phyloP scores from a whole-genome alignment of 2,329 filamentous ascomycete species.

The Aschersonia sp. region DNA sequence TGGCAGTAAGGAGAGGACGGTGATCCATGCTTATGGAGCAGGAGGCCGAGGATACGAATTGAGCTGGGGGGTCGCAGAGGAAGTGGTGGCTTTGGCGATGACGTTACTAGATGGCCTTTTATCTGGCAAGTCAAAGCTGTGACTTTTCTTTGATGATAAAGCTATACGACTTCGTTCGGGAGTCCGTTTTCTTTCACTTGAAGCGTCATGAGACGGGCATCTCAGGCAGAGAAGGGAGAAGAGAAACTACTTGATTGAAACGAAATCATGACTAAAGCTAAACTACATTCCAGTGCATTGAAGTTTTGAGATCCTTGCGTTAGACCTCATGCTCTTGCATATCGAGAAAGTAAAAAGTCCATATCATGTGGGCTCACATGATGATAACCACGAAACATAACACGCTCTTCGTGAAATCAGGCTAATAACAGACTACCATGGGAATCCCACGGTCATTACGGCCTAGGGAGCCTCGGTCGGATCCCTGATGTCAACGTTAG shows the following conservation, averaged over 20 bases:
- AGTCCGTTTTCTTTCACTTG: background rate
- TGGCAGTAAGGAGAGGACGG: background rate
- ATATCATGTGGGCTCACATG: no score
- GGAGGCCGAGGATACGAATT: conserved; percentile 44
- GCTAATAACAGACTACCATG: background rate
- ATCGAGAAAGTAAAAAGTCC: no score
- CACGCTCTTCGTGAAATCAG: no score
- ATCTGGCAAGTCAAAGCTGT: background rate
- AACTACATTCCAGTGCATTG: no score
- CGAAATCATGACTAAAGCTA: no score
- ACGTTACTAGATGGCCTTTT: conserved; percentile 1
- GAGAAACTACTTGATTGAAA: no score
- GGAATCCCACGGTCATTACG: background rate
- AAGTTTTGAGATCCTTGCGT: no score
- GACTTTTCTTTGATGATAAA: background rate
- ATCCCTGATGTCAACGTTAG: conserved; percentile 5
- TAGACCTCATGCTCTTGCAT: no score
- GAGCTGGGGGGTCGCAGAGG: conserved; percentile 41
- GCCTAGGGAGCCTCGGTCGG: conserved; percentile 2
- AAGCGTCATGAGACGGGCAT: no score
- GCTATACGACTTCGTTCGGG: background rate
- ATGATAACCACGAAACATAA: no score
- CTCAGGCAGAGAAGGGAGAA: no score
- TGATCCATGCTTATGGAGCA: conserved; percentile 41
- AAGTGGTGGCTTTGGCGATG: conserved; percentile 18